These are phyloP conservation scores for Cynara cardunculus DNA, from an alignment of 129 eudicot species.

Conservation along the genomic window DNA sequence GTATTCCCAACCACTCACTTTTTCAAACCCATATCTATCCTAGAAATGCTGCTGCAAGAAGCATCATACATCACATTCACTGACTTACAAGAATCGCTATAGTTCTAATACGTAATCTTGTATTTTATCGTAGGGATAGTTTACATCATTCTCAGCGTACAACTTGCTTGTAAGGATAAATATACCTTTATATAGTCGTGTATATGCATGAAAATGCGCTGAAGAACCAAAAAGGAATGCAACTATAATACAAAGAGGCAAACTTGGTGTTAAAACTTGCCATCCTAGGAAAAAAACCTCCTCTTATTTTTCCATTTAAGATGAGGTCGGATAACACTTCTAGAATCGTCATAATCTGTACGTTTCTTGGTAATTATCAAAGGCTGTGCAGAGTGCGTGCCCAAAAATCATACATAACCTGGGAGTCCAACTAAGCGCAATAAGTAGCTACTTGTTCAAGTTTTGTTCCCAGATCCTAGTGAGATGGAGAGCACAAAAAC, in stretches of 20 bases:
- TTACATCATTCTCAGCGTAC: not conserved
- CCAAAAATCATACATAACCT: not conserved
- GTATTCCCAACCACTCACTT: not conserved
- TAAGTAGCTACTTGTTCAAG: conserved; percentile 3
- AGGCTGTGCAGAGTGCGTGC: not conserved
- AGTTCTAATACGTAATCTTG: not conserved
- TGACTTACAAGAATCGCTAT: not conserved
- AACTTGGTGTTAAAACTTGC: conserved; percentile 8
- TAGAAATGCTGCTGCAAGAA: not conserved
- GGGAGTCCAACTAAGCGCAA: not conserved
- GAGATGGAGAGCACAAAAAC: not conserved
- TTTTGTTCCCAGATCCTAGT: not conserved
- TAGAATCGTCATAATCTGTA: conserved; percentile 2
- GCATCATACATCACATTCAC: not conserved
- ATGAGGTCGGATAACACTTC: not conserved
- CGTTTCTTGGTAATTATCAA: not conserved
- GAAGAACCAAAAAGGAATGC: not conserved
- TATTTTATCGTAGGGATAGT: not conserved
- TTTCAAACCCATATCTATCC: not conserved
- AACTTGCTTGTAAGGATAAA: not conserved
- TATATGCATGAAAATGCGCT: not conserved
- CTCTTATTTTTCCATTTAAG: not conserved
- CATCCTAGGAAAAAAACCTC: not conserved
- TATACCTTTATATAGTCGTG: not conserved
- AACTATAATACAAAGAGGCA: not conserved